Percentiles rank a stretch among this genome's conserved stretches.
Conservation (phyloP, 2,329 filamentous ascomycete species). For the Alternaria sp. region DNA sequence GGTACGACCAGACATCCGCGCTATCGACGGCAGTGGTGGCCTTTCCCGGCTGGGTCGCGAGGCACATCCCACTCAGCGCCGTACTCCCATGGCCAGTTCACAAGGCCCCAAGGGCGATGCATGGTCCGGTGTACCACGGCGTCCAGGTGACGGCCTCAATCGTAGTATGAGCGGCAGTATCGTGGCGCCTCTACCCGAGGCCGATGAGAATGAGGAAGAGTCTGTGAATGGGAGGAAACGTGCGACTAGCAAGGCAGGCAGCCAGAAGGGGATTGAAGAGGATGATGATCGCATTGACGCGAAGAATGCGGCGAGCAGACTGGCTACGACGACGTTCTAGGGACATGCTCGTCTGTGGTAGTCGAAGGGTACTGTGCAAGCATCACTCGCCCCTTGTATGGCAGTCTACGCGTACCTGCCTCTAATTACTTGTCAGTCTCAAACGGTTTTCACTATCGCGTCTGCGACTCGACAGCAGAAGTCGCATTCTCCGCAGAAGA, state of each 20-base stretch:
- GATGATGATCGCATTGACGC: slow-evolving; percentile 96
- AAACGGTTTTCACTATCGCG: background rate
- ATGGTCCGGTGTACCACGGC: slow-evolving; percentile 91
- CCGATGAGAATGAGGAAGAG: slow-evolving; percentile 61
- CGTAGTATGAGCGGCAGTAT: slow-evolving; percentile 78
- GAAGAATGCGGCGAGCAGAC: slow-evolving; percentile 88
- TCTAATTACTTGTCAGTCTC: background rate
- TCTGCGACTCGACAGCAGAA: background rate
- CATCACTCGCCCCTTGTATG: background rate
- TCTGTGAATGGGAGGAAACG: slow-evolving; percentile 57
- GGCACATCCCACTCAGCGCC: slow-evolving; percentile 75
- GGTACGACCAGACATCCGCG: slow-evolving; percentile 88
- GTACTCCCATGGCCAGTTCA: slow-evolving; percentile 79
- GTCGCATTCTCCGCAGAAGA: background rate
- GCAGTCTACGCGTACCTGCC: slow-evolving; percentile 5
- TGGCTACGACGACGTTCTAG: slow-evolving; percentile 93
- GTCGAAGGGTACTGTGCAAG: background rate
- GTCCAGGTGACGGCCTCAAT: slow-evolving; percentile 73
- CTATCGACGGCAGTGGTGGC: slow-evolving; percentile 89
- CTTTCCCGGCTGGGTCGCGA: slow-evolving; percentile 89
- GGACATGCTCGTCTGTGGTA: slow-evolving; percentile 13
- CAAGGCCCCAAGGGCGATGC: slow-evolving; percentile 98
- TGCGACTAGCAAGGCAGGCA: slow-evolving; percentile 56
- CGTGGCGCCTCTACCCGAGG: slow-evolving; percentile 64
- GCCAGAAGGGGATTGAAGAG: slow-evolving; percentile 72